These are phyloP conservation scores for Gremmenia infestans DNA, from an alignment of 2,329 filamentous ascomycete species.

Conservation along the genomic window DNA sequence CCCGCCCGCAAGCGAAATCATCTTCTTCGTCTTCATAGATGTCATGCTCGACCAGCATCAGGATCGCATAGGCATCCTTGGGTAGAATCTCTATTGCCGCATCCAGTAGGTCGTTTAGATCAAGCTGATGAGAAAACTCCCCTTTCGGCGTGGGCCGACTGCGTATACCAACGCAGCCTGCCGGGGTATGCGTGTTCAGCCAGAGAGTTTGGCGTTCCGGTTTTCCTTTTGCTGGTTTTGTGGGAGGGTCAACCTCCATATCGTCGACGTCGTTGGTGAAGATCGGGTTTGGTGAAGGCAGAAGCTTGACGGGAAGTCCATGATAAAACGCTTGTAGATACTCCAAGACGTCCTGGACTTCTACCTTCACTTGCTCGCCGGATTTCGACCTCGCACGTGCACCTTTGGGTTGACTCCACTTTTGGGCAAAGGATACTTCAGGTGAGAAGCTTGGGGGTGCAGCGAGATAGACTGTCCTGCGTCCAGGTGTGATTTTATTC, in stretches of 20 bases:
- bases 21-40: constrained; percentile 45
- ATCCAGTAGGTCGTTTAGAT: constrained; percentile 26
- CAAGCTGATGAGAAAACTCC: constrained; percentile 22
- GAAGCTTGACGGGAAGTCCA: constrained; percentile 21
- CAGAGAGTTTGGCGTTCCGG: constrained; percentile 1
- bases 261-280: constrained; percentile 15
- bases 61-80: constrained; percentile 24
- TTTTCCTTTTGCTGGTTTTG: background rate
- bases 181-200: constrained; percentile 6
- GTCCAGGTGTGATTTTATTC: constrained; percentile 19
- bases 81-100: constrained; percentile 24
- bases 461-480: constrained; percentile 22
- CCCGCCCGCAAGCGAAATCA: constrained; percentile 61
- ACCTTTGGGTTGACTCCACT: constrained; percentile 6
- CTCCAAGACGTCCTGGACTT: constrained; percentile 11
- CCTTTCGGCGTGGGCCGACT: constrained; percentile 18
- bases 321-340: constrained; percentile 27
- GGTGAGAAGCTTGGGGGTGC: constrained; percentile 14
- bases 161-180: constrained; percentile 18
- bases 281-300: constrained; percentile 8
- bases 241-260: background rate
- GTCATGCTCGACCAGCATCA: constrained; percentile 27
- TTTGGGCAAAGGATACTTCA: constrained; percentile 7
- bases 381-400: background rate
- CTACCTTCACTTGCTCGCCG: constrained; percentile 2